Base-by-base conservation (phyloP, 2,329 filamentous ascomycete species). In the Aureobasidium lini region DNA sequence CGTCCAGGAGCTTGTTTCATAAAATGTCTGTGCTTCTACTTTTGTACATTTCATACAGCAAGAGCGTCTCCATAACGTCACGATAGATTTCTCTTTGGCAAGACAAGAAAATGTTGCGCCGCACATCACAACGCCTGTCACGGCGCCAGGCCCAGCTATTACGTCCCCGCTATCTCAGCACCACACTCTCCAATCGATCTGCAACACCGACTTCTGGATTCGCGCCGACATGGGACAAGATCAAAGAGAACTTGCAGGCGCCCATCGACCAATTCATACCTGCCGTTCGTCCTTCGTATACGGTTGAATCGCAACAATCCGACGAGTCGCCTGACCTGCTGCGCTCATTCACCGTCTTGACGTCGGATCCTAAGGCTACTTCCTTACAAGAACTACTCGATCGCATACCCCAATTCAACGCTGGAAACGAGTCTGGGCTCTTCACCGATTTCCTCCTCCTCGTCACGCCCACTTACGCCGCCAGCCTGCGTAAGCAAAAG, bases 401-500 rank as follows among this genome's bases (percentile, higher is more conserved):
- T 50, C 57, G 47, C 29, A 52, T 59, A n/a, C 57, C 57, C 6
- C 18, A 16, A 11, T 44, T 59, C 39, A n/a, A 48, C 15, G 10
- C 18, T 32, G 57, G 18, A 7, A 39, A 39, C 32, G 18, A 43
- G 16, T 9, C 31, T 6, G 34, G 37, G 11, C 34, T 36, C 13
- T 49, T 42, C 9, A 37, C 50, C 29, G 43, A 58, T 29, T 57
- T 61, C 9, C 43, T 61, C 10, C 47, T 61, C 15, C 46, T 63
- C 6, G 62, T 59, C 46, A 63, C 60, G 6, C 46, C 60, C 7
- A 37, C 61, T 1, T 63, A 59, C 31, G 62, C 62, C 18, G 44
- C 57, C 13, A 46, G 32, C 9, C 32, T 48, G 28, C 44, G 32
- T 1, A 48, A 32, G 10, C 43, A 61, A 16, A 43, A 42, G 3